Evolutionary conservation across 2,329 filamentous ascomycete species (phyloP), one percentile per base, ranked within the genome.

Genomic region (Xylaria sp.): DNA sequence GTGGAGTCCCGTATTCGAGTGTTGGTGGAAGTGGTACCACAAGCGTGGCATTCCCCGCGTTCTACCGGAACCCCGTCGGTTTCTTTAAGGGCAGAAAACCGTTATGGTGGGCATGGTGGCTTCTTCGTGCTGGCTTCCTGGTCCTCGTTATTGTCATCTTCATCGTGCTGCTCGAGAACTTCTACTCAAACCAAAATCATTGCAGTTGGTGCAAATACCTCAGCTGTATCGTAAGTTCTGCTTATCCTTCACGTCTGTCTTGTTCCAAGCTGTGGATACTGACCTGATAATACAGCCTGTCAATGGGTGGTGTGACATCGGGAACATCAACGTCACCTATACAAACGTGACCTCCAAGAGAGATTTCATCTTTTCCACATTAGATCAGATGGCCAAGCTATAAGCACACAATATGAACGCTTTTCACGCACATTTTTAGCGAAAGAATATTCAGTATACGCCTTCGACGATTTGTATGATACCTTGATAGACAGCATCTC

Each of bases 101-200:
- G 25, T 85, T 97, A 8, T 99, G 96, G 96, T 99, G 96, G 96
- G 92, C 84, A 6, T 99, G 96, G 96, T 98, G 95, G 95, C 81
- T 97, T 25, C 86, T 98, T 34, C 89, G 96, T 20, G 92, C 88
- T 0, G 93, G 87, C 0, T 91, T 92, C 28, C 83, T 99, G 61
- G 87, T 97, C 8, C 87, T 90, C n/a, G 92, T 94, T 41, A 85
- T 97, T 44, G 87, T 97, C 50, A 91, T 91, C 1, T 98, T 98
- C 79, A 92, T 97, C 70, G 83, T 98, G 54, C 84, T 99, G 63
- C 81, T 98, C 69, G 90, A 94, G 78, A 96, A 98, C 82, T 99
- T 99, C 79, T 98, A 98, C 82, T 88, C 88, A 72, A 90, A 91
- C 79, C 87, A 88, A 68, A 89, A 89, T 58, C 90, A 87, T 37